Evolutionary conservation across 1,284 basidiomycete species (phyloP), one percentile per base, ranked within the genome.

Genomic region (Gomphus sp.): DNA sequence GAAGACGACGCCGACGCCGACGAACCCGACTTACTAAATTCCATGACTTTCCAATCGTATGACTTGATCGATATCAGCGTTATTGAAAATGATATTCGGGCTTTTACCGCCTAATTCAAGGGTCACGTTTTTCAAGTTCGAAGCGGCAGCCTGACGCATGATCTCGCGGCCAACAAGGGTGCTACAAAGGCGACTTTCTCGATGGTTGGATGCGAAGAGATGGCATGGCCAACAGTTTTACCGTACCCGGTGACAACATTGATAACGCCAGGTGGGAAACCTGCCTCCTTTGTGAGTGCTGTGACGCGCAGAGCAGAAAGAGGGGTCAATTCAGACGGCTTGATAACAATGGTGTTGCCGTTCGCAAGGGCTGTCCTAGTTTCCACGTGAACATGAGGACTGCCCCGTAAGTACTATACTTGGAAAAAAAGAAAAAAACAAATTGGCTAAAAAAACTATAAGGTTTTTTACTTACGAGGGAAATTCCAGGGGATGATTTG

Each of bases 51-150:
- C 78, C 89, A 91, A 96, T 63, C 82, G 78, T 50, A 93, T 82
- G 34, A 92, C 89, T 69, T 88, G 80, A 1, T 91, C 87, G 55
- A 96, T 64, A 66, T 88, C 79, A 0, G 85, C 84, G 64, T 89
- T 87, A 61, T 89, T 74, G 62, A 84, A 88, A 62, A 89, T 76
- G 68, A 89, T 80, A 68, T 85, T 90, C 25, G 93, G 90, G 61
- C 85, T 87, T 80, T 97, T 98, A 41, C 94, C 93, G 43, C 94
- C 94, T 52, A 98, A 81, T 74, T 98, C 94, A 66, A 97, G 84
- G 4, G 92, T 93, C 55, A 96, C 88, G 55, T 81, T 83, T 78
- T 96, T 96, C 66, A 98, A 72, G 71, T 97, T 95, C 52, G 80
- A 86, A 73, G 86, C 83, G 4, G 92, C 85, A 0, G 93, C 85